Evolutionary conservation across 108 stramenopile genomes (phyloP).

Genomic region (Heterococcus sp.): DNA sequence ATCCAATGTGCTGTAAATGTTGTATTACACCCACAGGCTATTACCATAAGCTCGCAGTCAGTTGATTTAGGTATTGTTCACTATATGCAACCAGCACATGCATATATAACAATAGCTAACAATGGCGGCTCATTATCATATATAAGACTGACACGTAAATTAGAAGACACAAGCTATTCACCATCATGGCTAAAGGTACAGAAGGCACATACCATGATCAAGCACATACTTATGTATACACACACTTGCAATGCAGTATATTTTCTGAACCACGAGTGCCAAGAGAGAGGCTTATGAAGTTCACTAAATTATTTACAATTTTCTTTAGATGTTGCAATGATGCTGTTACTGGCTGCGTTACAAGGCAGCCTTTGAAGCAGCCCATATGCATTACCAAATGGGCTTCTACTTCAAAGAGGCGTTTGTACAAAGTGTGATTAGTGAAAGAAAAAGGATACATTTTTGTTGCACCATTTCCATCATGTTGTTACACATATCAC

Average conservation of each 20-base stretch:
- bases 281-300: neutral
- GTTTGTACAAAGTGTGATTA: too few species aligned
- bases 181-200: constrained; percentile 11
- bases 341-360: too few species aligned
- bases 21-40: neutral
- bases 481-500: neutral
- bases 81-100: constrained; percentile 3
- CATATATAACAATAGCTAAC: neutral
- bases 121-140: constrained; percentile 5
- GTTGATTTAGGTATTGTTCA: neutral
- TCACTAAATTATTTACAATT: neutral
- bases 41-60: neutral
- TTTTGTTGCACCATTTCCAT: neutral
- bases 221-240: neutral
- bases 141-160: constrained; percentile 23
- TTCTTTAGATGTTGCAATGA: neutral
- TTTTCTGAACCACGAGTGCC: neutral
- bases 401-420: too few species aligned
- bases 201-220: neutral
- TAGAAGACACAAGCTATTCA: constrained; percentile 10
- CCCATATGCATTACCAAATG: neutral
- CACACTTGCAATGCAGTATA: neutral
- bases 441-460: too few species aligned
- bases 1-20: neutral
- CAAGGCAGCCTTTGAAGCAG: neutral